phyloP scores from a whole-genome alignment of 2,329 filamentous ascomycete genomes.

The Pestalotiopsis sp. region DNA sequence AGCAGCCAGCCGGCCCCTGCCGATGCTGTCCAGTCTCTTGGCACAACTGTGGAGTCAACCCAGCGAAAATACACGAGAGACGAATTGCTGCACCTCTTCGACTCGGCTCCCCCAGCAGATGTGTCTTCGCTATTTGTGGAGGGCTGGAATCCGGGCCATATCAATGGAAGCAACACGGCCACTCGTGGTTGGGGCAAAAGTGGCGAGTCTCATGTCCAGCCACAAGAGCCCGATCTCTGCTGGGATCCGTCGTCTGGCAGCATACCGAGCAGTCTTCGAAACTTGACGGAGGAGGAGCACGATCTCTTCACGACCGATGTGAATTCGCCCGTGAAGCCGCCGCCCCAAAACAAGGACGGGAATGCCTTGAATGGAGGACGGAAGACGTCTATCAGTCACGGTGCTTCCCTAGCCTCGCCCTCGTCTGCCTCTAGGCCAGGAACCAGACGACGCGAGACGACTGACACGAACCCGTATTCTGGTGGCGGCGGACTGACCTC shows the following conservation, averaged over 20 bases:
- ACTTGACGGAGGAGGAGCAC: slow-evolving; percentile 65
- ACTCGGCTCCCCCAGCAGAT: slow-evolving; percentile 51
- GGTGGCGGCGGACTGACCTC: slow-evolving; percentile 53
- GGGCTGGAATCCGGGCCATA: slow-evolving; percentile 75
- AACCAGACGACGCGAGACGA: slow-evolving; percentile 79
- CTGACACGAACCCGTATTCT: slow-evolving; percentile 65
- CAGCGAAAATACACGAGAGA: slow-evolving; percentile 74
- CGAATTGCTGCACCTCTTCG: slow-evolving; percentile 75
- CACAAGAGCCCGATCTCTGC: slow-evolving; percentile 84
- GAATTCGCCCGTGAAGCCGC: slow-evolving; percentile 90
- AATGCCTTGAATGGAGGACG: slow-evolving; percentile 66
- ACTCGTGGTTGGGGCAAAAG: slow-evolving; percentile 75
- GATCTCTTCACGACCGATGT: slow-evolving; percentile 84
- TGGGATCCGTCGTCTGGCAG: slow-evolving; percentile 77
- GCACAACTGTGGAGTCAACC: slow-evolving; percentile 50
- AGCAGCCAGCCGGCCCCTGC: slow-evolving; percentile 37
- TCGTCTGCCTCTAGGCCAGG: slow-evolving; percentile 70
- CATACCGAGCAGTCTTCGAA: slow-evolving; percentile 70
- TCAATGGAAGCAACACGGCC: slow-evolving; percentile 68
- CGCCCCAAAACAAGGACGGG: slow-evolving; percentile 70
- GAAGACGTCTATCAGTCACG: slow-evolving; percentile 81
- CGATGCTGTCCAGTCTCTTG: slow-evolving; percentile 27
- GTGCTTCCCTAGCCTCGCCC: slow-evolving; percentile 68
- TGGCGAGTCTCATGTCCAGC: slow-evolving; percentile 70
- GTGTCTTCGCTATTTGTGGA: slow-evolving; percentile 69